Evolutionary conservation across 345 rosid species (phyloP).

Genomic region (Brassica napus): DNA sequence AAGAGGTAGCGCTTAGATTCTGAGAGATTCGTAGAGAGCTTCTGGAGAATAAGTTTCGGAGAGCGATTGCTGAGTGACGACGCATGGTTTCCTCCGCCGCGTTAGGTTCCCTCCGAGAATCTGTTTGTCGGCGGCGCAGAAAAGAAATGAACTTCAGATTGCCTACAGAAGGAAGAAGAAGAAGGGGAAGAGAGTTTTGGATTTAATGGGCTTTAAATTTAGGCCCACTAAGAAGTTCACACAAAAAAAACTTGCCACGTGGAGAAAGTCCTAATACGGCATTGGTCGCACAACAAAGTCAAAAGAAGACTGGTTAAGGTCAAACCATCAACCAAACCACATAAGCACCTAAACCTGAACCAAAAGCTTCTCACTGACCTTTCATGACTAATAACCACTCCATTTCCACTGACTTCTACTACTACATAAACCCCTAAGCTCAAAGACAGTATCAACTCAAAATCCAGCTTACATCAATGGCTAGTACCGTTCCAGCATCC

Average conservation of each 20-base stretch:
- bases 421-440: slow-evolving; percentile 15
- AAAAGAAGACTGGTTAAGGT: slow-evolving; percentile 1
- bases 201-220: slow-evolving; percentile 1
- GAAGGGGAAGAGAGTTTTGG: neutral
- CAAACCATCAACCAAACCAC: slow-evolving; percentile 49
- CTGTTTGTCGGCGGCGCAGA: slow-evolving; percentile 27
- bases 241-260: neutral
- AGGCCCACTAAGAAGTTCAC: neutral
- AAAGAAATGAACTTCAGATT: neutral
- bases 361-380: slow-evolving; percentile 22
- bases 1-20: slow-evolving; percentile 9
- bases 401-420: slow-evolving; percentile 22
- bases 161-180: neutral
- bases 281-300: neutral
- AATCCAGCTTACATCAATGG: slow-evolving; percentile 41
- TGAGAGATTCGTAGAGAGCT: slow-evolving; percentile 32
- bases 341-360: slow-evolving; percentile 9
- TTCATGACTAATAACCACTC: slow-evolving; percentile 43
- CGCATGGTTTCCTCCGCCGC: slow-evolving; percentile 39
- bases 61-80: slow-evolving; percentile 41
- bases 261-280: neutral
- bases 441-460: slow-evolving; percentile 10
- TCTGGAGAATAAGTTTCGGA: slow-evolving; percentile 41
- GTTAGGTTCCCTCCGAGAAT: slow-evolving; percentile 21
- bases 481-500: slow-evolving; percentile 35